Conservation (phyloP, 1,139 yeast genomes). For the Schizosaccharomyces versatilis region DNA sequence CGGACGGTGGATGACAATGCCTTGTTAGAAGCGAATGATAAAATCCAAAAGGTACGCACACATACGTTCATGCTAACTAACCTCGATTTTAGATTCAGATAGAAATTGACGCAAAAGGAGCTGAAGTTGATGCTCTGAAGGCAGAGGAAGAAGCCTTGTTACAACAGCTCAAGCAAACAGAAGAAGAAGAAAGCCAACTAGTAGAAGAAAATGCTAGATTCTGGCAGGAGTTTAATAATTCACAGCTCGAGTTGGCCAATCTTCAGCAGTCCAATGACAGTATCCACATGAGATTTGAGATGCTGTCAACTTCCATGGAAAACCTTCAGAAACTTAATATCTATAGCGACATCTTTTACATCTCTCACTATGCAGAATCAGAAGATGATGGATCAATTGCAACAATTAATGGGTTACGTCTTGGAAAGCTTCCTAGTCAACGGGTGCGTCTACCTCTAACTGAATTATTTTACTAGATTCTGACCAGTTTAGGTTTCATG, state of each 20-base stretch:
- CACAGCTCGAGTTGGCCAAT: slow-evolving; percentile 3
- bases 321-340: slow-evolving; percentile 56
- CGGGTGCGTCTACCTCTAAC: slow-evolving; percentile 11
- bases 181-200: background rate
- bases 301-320: slow-evolving; percentile 12
- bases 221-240: background rate
- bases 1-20: background rate
- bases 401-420: slow-evolving; percentile 61
- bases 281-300: slow-evolving; percentile 11
- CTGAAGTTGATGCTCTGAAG: background rate
- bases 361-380: slow-evolving; percentile 28
- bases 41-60: slow-evolving; percentile 14
- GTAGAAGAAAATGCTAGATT: background rate
- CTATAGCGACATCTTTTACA: slow-evolving; percentile 57
- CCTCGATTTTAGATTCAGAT: background rate
- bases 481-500: slow-evolving; percentile 30
- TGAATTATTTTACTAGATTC: background rate
- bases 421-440: slow-evolving; percentile 41
- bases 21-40: background rate
- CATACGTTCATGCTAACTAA: slow-evolving; percentile 17
- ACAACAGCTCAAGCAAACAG: background rate
- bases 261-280: slow-evolving; percentile 13
- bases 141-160: background rate
- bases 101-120: background rate
- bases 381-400: slow-evolving; percentile 49